These are phyloP conservation scores for Sporisorium scitamineum DNA, from an alignment of 1,284 basidiomycete species.

Conservation along the genomic window DNA sequence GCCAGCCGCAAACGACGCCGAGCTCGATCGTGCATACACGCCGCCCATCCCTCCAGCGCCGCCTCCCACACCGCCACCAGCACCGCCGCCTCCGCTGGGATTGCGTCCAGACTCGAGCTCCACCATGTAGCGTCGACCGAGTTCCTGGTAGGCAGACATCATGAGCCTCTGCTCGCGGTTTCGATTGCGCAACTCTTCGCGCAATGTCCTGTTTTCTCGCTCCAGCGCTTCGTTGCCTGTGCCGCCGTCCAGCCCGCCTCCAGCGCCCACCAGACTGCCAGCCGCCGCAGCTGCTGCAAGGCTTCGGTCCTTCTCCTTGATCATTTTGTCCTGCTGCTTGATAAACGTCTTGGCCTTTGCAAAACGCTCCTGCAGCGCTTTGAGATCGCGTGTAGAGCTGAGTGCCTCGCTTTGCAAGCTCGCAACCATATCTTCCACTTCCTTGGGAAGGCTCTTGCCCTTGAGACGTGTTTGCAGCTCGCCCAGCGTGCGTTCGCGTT, in stretches of 20 bases:
- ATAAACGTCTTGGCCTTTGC: conserved; percentile 90
- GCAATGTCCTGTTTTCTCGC: conserved; percentile 29
- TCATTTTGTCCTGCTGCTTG: conserved; percentile 80
- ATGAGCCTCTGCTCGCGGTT: conserved; percentile 53
- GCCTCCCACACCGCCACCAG: conserved; percentile 4
- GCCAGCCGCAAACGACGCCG: conserved; percentile 34
- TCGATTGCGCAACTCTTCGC: conserved; percentile 36
- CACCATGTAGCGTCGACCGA: conserved; percentile 48
- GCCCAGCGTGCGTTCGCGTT: conserved; percentile 49
- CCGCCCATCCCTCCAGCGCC: conserved; percentile 5
- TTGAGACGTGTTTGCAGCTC: conserved; percentile 75
- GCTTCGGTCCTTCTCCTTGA: conserved; percentile 59
- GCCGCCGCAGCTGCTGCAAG: conserved; percentile 26
- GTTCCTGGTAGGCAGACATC: conserved; percentile 50
- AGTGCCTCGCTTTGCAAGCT: conserved; percentile 82
- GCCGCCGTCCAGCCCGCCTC: conserved; percentile 10
- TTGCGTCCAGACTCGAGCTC: conserved; percentile 49
- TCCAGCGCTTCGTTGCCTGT: conserved; percentile 30
- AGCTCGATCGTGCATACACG: conserved; percentile 12
- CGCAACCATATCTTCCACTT: conserved; percentile 81
- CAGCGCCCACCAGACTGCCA: conserved; percentile 19
- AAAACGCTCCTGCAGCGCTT: conserved; percentile 81
- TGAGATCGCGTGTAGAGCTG: conserved; percentile 78
- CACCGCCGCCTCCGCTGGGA: conserved; percentile 35
- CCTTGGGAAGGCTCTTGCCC: conserved; percentile 76